Evolutionary conservation across 306 rosid genomes (phyloP), one percentile per base, ranked within the genome.

Genomic region (Cucumis hystrix): DNA sequence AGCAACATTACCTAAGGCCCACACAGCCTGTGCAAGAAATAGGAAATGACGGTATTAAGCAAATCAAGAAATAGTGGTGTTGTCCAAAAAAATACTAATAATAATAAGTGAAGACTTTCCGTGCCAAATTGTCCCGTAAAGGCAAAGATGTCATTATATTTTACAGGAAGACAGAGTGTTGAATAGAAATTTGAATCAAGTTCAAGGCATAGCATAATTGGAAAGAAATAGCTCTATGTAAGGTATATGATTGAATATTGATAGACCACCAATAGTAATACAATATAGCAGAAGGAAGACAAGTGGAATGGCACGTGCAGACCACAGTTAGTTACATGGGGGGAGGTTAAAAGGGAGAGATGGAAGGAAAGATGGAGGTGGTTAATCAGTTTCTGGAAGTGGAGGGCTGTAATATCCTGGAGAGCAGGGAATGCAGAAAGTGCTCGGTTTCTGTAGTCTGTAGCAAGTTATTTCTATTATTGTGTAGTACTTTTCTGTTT

Each of bases 1-100:
- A 61, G 90, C 92, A 80, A 91, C 86, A 56, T 84, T 89, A 77
- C 92, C 93, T 25, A 91, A 87, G 56, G 89, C 89, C 89, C 89
- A 84, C 12, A 87, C 86, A 10, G 91, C 91, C 89, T 82, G 58
- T 10, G 55, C 16, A 67, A 41, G 55, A 41, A 41, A 67, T 4
- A 67, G 43, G 18, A 40, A 39, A 67, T 2, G 9, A 12, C 8
- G 2, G 6, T 20, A 41, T 40, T 39, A 67, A 67, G 20, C 54
- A 41, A 66, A 67, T 41, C 35, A 20, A 40, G 74, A 20, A n/a
- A 39, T 66, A 39, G 71, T 40, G 40, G 56, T 43, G 35, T 66
- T 1, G 30, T 69, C 73, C 51, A 37, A 4, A 33, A 64, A 16
- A 40, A 63, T 16, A 5, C 68, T 28, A 28, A 63, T 16, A 64